phyloP scores from a whole-genome alignment of 176 grass and related monocot genomes.

The Aechmea fasciata region DNA sequence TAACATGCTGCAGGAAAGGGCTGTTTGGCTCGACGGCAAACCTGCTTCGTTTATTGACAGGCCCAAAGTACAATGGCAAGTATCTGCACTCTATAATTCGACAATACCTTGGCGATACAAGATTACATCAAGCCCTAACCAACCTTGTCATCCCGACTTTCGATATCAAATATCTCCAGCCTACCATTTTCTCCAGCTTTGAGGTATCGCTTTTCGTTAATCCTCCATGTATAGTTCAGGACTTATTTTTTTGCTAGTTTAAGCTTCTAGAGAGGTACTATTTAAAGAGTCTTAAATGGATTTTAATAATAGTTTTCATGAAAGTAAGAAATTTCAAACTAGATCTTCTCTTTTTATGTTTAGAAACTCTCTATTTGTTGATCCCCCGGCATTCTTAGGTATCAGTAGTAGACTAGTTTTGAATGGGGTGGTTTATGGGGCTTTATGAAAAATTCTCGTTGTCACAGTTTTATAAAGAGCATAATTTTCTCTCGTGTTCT shows the following conservation, averaged over 20 bases:
- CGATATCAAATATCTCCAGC: slow-evolving; percentile 48
- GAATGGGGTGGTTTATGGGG: too few species aligned
- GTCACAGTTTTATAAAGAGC: too few species aligned
- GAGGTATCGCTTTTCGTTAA: slow-evolving; percentile 4
- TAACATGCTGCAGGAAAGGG: neutral
- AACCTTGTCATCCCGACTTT: slow-evolving; percentile 47
- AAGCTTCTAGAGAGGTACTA: too few species aligned
- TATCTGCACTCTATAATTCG: slow-evolving; percentile 28
- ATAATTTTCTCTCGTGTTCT: too few species aligned
- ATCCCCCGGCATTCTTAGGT: too few species aligned
- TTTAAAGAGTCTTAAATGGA: neutral
- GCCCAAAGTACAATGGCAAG: slow-evolving; percentile 15
- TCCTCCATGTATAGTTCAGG: neutral
- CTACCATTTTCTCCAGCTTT: slow-evolving; percentile 34
- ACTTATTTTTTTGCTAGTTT: too few species aligned
- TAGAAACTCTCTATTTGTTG: too few species aligned
- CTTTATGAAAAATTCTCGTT: too few species aligned
- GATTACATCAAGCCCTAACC: slow-evolving; percentile 11
- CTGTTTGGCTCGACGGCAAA: neutral
- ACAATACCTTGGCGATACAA: slow-evolving; percentile 11
- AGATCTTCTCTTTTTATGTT: too few species aligned
- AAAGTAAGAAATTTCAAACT: too few species aligned
- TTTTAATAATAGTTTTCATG: too few species aligned
- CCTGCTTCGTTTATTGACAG: neutral
- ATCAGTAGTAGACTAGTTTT: too few species aligned